phyloP scores from a whole-genome alignment of 768 basidiomycete species.

The Cystofilobasidium ferigula region DNA sequence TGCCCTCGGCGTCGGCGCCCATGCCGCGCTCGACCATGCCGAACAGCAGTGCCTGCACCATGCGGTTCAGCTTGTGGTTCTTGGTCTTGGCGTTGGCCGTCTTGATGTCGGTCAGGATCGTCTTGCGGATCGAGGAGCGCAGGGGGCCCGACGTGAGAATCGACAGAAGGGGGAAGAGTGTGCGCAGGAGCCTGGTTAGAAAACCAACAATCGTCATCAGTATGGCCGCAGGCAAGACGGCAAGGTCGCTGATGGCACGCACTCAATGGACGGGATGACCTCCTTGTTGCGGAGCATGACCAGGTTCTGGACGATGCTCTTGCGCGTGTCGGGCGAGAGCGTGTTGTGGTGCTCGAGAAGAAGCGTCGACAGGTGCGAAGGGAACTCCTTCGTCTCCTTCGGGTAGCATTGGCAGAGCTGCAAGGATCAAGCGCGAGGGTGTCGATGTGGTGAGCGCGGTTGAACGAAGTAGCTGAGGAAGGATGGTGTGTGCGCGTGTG shows the following conservation, averaged over 20 bases:
- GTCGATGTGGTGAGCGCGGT: too few relatives aligned
- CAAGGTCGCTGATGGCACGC: conserved; percentile 33
- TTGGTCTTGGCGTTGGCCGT: conserved; percentile 77
- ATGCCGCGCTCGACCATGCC: conserved; percentile 90
- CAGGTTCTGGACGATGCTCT: conserved; percentile 74
- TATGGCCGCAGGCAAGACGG: neutral
- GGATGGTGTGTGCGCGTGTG: neutral
- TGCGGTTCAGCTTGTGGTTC: conserved; percentile 91
- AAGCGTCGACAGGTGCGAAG: conserved; percentile 62
- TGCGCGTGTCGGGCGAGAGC: conserved; percentile 68
- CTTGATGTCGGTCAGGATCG: conserved; percentile 84
- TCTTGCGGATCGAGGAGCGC: conserved; percentile 75
- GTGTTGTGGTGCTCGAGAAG: conserved; percentile 67
- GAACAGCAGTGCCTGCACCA: conserved; percentile 91
- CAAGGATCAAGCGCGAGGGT: neutral
- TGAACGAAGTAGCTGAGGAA: neutral
- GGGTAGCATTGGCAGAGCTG: conserved; percentile 90
- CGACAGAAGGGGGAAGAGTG: conserved; percentile 90
- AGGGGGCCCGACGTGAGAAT: conserved; percentile 76
- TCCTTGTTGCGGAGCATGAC: conserved; percentile 88
- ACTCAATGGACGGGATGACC: conserved; percentile 88
- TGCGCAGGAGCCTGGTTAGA: conserved; percentile 60
- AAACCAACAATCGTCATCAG: neutral
- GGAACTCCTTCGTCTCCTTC: conserved; percentile 74
- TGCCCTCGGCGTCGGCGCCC: conserved; percentile 64